Conservation (phyloP, 371 early-diverging fungal species). For the Apophysomyces variabilis region DNA sequence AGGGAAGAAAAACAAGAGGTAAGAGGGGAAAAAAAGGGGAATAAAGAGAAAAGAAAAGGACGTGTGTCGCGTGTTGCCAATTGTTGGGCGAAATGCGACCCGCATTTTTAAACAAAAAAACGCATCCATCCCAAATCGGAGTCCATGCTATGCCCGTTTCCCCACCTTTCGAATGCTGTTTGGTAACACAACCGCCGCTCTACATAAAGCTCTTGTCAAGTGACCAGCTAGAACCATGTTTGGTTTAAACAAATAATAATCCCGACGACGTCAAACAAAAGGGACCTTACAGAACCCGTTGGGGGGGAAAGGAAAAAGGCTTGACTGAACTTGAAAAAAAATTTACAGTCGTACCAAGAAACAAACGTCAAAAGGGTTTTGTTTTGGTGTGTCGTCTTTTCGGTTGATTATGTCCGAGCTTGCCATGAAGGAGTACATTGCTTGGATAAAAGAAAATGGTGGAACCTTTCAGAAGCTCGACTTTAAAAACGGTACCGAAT, state of each 20-base stretch:
- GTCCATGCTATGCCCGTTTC: conserved; percentile 11
- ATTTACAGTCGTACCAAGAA: conserved; percentile 6
- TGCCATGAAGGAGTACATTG: conserved; percentile 21
- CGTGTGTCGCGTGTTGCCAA: conserved; percentile 12
- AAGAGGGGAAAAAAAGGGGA: conserved; percentile 14
- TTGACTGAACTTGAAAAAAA: conserved; percentile 8
- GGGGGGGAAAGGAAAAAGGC: not conserved
- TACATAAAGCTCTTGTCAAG: conserved; percentile 10
- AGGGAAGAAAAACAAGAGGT: conserved; percentile 1
- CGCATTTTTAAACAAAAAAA: conserved; percentile 16
- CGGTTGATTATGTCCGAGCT: conserved; percentile 8
- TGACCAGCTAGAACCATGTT: conserved; percentile 6
- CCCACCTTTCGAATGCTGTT: conserved; percentile 1
- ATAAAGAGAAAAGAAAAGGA: conserved; percentile 9
- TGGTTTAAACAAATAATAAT: conserved; percentile 17
- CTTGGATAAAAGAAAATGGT: conserved; percentile 49
- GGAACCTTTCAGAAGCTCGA: conserved; percentile 45
- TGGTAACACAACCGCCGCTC: conserved; percentile 9
- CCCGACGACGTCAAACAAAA: conserved; percentile 15
- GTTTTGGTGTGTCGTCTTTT: not conserved
- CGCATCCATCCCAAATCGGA: conserved; percentile 12
- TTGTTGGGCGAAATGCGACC: conserved; percentile 15
- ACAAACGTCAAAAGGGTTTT: conserved; percentile 8
- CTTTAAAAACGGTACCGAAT: conserved; percentile 38
- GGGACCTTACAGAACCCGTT: not conserved